Evolutionary conservation across 306 rosid species (phyloP).

Genomic region (Prunus campanulata): DNA sequence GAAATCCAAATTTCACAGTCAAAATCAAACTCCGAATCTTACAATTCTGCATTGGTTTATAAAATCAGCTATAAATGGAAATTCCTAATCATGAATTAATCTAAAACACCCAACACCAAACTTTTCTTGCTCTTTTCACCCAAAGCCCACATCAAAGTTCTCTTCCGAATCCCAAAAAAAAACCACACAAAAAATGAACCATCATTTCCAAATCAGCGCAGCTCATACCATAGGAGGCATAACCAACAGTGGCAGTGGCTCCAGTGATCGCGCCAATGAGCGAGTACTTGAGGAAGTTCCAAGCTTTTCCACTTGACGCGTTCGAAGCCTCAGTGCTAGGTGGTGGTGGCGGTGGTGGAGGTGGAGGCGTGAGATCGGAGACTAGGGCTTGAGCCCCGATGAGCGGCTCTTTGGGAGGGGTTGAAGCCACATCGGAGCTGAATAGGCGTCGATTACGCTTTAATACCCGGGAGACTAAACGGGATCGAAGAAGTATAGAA

Average conservation of each 20-base stretch:
- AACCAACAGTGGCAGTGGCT: constrained; percentile 36
- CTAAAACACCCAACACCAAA: neutral
- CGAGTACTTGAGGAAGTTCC: constrained; percentile 41
- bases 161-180: neutral
- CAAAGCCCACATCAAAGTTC: neutral
- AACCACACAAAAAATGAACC: neutral
- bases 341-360: constrained; percentile 20
- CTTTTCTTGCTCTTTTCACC: neutral
- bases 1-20: neutral
- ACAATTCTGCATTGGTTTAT: neutral
- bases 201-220: neutral
- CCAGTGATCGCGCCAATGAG: constrained; percentile 44
- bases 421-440: constrained; percentile 43
- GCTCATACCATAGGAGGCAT: constrained; percentile 42
- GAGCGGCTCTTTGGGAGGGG: constrained; percentile 43
- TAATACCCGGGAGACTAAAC: constrained; percentile 17
- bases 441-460: constrained; percentile 36
- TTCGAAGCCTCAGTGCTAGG: neutral
- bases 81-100: neutral
- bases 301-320: constrained; percentile 21
- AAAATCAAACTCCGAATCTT: neutral
- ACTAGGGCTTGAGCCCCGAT: constrained; percentile 30
- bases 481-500: constrained; percentile 33
- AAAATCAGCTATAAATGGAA: neutral
- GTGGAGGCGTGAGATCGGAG: constrained; percentile 29